Conservation (phyloP, 345 rosid species). For the Sisymbrium irio region DNA sequence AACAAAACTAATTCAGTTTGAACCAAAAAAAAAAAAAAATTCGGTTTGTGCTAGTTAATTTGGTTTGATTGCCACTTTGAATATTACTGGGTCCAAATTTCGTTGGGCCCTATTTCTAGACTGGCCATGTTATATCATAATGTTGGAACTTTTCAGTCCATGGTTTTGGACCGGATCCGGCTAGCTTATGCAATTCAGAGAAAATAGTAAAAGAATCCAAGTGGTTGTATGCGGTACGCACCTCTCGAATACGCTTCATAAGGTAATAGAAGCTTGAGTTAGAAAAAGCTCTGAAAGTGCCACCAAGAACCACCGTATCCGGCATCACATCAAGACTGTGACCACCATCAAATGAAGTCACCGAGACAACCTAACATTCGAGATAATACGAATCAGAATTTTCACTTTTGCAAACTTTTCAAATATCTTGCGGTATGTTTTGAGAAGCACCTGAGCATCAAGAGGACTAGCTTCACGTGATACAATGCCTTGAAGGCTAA, state of each 20-base stretch:
- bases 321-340: constrained; percentile 45
- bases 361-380: constrained; percentile 65
- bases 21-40: neutral
- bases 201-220: neutral
- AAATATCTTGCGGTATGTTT: neutral
- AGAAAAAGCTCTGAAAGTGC: constrained; percentile 82
- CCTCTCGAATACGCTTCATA: constrained; percentile 68
- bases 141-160: neutral
- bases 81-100: neutral
- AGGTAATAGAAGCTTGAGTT: constrained; percentile 69
- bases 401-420: neutral
- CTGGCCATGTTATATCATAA: neutral
- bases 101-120: neutral
- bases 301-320: constrained; percentile 58
- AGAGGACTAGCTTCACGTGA: constrained; percentile 88
- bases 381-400: neutral
- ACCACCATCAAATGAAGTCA: constrained; percentile 70
- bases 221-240: constrained; percentile 9
- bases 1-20: neutral
- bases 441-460: constrained; percentile 60
- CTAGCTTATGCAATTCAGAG: neutral
- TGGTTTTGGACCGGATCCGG: neutral
- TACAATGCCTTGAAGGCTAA: constrained; percentile 79
- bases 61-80: neutral
- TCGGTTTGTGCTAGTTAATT: neutral